A percentile compares a stretch with the other conserved stretches of the same genome.
phyloP scores from a whole-genome alignment of 148 eudicot species.

The Vaccinium macrocarpon region DNA sequence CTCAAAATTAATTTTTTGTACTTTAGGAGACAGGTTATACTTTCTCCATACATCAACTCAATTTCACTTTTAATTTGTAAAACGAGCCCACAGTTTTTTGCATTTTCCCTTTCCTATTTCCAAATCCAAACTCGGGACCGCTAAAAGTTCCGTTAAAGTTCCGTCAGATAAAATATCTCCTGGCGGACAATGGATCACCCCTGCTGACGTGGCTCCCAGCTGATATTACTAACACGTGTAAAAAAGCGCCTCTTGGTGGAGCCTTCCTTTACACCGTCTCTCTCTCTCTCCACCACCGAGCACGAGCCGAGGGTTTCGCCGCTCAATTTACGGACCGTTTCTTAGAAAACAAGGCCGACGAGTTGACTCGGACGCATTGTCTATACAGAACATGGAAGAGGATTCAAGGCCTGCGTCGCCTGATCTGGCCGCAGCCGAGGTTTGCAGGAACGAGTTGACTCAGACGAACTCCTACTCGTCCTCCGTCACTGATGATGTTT shows the following conservation, averaged over 20 bases:
- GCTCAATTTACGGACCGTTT: neutral
- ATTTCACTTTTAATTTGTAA: too few species aligned
- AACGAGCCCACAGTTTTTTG: too few species aligned
- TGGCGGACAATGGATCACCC: conserved; percentile 20
- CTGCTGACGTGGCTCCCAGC: conserved; percentile 22
- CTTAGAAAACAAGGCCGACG: neutral
- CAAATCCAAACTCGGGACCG: too few species aligned
- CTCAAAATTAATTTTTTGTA: too few species aligned
- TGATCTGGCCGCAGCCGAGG: conserved; percentile 14
- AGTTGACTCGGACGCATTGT: neutral
- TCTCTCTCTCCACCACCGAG: neutral
- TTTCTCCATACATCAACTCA: too few species aligned
- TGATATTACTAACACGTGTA: conserved; percentile 26
- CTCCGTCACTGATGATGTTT: conserved; percentile 16
- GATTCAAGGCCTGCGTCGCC: conserved; percentile 8
- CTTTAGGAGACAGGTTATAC: too few species aligned
- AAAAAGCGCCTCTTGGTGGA: conserved; percentile 30
- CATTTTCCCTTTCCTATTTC: too few species aligned
- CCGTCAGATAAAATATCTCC: conserved; percentile 23
- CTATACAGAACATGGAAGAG: conserved; percentile 16
- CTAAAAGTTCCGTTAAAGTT: neutral
- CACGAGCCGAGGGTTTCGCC: conserved; percentile 16
- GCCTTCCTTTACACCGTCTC: conserved; percentile 13
- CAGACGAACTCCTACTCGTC: conserved; percentile 20
- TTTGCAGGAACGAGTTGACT: conserved; percentile 22